These are phyloP conservation scores for Astrothelium subdiscretum DNA, from an alignment of 495 filamentous ascomycete genomes.

Conservation along the genomic window DNA sequence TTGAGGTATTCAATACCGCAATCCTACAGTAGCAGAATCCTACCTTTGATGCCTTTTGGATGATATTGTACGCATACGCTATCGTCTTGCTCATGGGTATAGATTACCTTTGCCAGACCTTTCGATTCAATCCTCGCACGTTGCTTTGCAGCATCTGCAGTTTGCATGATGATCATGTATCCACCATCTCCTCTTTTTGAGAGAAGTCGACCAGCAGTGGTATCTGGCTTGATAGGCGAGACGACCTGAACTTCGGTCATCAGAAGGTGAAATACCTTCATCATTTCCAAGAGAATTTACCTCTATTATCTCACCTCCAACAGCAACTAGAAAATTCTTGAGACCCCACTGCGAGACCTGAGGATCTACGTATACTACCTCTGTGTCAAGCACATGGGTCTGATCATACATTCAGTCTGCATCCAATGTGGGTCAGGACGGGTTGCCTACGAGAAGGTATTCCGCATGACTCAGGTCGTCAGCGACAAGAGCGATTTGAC, in stretches of 20 bases:
- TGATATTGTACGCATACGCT: constrained; percentile 21
- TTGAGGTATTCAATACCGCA: background rate
- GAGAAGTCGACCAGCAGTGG: constrained; percentile 20
- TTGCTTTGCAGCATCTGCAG: constrained; percentile 13
- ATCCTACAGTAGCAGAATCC: background rate
- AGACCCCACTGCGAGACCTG: constrained; percentile 19
- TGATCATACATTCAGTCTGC: background rate
- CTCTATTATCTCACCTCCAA: constrained; percentile 24
- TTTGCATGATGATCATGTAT: constrained; percentile 29
- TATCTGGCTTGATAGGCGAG: constrained; percentile 14
- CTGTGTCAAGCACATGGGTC: constrained; percentile 19
- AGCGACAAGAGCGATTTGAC: constrained; percentile 22
- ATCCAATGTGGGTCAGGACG: constrained; percentile 2
- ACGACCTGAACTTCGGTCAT: constrained; percentile 10
- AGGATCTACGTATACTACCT: constrained; percentile 23
- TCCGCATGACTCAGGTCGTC: constrained; percentile 15
- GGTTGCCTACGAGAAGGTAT: constrained; percentile 9
- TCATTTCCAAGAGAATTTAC: background rate
- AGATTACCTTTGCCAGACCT: constrained; percentile 17
- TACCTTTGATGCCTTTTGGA: constrained; percentile 24
- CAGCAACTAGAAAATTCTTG: constrained; percentile 19
- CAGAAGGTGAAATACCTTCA: background rate
- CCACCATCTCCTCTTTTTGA: constrained; percentile 23
- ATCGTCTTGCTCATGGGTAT: constrained; percentile 14
- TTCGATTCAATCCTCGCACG: constrained; percentile 16